Evolutionary conservation across 2,329 filamentous ascomycete species (phyloP).

Genomic region (Endoconidiophora laricicola): DNA sequence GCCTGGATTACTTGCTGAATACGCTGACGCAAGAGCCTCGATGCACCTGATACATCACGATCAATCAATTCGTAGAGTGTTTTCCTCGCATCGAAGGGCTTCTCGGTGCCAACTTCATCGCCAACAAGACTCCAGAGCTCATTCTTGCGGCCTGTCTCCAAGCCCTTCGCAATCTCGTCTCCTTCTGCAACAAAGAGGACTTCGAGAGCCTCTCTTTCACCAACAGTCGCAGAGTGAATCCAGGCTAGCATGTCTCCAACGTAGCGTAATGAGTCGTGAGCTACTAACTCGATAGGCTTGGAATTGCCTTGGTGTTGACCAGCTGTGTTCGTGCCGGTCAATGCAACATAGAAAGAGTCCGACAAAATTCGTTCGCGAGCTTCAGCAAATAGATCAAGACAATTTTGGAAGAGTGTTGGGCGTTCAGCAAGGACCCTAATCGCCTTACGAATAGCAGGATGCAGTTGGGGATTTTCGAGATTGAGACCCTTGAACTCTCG

Average conservation of each 20-base stretch:
- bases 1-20: constrained; percentile 84
- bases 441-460: constrained; percentile 64
- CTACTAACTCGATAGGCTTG: constrained; percentile 87
- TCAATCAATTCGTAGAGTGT: constrained; percentile 77
- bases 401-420: constrained; percentile 81
- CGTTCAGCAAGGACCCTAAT: constrained; percentile 77
- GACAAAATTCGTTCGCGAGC: constrained; percentile 74
- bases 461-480: constrained; percentile 86
- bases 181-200: constrained; percentile 81
- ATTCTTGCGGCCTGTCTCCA: constrained; percentile 62
- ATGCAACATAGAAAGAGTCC: constrained; percentile 72
- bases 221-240: constrained; percentile 86
- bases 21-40: constrained; percentile 70
- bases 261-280: constrained; percentile 82
- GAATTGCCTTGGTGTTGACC: constrained; percentile 42
- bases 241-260: constrained; percentile 96
- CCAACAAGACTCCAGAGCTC: constrained; percentile 63
- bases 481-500: constrained; percentile 84
- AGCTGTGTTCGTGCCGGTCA: constrained; percentile 54
- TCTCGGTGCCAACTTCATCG: constrained; percentile 31
- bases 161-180: constrained; percentile 61
- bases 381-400: constrained; percentile 83
- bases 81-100: constrained; percentile 60
- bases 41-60: constrained; percentile 65
- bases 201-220: constrained; percentile 82